Evolutionary conservation across 306 rosid genomes (phyloP).

Genomic region (Castanea crenata): DNA sequence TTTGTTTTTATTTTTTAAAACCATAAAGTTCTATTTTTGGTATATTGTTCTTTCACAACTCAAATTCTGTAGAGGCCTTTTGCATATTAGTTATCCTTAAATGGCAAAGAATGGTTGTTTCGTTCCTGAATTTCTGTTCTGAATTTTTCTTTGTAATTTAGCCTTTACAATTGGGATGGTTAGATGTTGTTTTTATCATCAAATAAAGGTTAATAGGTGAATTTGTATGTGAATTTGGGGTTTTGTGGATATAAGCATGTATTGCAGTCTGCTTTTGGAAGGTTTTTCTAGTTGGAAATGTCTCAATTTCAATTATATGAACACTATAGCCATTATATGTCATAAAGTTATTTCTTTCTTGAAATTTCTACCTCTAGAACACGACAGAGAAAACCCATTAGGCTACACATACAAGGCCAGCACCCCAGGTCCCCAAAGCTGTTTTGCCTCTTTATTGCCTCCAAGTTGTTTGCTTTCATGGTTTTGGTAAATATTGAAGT

Average conservation of each 20-base stretch:
- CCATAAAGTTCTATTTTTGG: background rate
- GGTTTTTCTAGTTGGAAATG: background rate
- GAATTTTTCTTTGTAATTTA: conserved; percentile 11
- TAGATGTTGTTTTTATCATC: conserved; percentile 15
- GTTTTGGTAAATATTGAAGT: background rate
- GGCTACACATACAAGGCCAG: background rate
- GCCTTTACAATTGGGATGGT: conserved; percentile 11
- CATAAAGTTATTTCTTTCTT: background rate
- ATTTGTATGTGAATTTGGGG: background rate
- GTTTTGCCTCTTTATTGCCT: background rate
- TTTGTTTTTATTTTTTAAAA: background rate
- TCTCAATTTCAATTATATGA: background rate
- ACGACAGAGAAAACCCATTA: background rate
- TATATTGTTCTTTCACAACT: conserved; percentile 8
- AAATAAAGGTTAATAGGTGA: conserved; percentile 10
- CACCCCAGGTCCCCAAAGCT: background rate
- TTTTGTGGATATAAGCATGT: background rate
- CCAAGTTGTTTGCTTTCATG: background rate
- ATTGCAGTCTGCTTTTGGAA: background rate
- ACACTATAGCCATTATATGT: background rate
- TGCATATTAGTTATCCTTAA: conserved; percentile 7
- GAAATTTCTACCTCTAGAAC: background rate
- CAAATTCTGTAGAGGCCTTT: conserved; percentile 1
- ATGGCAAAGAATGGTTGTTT: background rate
- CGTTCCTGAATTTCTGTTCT: background rate